Evolutionary conservation across 257 asterid genomes (phyloP), one percentile per base, ranked within the genome.

Genomic region (Asclepias syriaca): DNA sequence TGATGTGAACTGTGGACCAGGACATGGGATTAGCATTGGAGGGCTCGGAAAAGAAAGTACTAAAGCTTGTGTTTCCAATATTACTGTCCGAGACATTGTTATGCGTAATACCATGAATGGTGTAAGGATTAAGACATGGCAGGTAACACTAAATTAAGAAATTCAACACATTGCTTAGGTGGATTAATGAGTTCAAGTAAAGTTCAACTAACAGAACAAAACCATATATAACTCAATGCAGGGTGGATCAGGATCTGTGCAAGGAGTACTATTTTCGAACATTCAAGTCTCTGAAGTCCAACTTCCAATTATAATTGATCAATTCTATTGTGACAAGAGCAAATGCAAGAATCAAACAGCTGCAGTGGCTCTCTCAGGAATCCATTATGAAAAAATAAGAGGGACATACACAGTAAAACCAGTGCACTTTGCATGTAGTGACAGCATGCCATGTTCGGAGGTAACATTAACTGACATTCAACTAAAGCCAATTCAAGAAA

Each of bases 11-110:
- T 92, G 97, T 72, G 96, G 97, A 39, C 97, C 96, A 61, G 97
- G 99, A 15, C 99, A 94, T 58, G 99, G 99, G 4, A 91, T 94
- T 81, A 94, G 99, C 78, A 91, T 94, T 27, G 99, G 99, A 18
- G 85, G 97, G 6, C 86, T 94, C 8, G 99, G 99, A 12, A 87
- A 79, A 70, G 95, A 84, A 22, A 84, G 83, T 82, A 88, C 90
- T 27, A 94, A 84, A 75, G 97, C 97, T 4, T 91, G 97, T 32
- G 99, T 94, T 5, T 91, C 99, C 3, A 87, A 91, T 61, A 87
- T 91, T 74, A 92, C 98, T 0, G 87, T 92, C 32, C 86, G 94
- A 24, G 89, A 90, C 82, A 65, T 84, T 34, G 58, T 70, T 6
- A 82, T 90, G 96, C 85, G 78, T 27, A 80, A 84, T 75, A 90